These are phyloP conservation scores for Nyssa sinensis DNA, from an alignment of 148 eudicot genomes.

Conservation along the genomic window DNA sequence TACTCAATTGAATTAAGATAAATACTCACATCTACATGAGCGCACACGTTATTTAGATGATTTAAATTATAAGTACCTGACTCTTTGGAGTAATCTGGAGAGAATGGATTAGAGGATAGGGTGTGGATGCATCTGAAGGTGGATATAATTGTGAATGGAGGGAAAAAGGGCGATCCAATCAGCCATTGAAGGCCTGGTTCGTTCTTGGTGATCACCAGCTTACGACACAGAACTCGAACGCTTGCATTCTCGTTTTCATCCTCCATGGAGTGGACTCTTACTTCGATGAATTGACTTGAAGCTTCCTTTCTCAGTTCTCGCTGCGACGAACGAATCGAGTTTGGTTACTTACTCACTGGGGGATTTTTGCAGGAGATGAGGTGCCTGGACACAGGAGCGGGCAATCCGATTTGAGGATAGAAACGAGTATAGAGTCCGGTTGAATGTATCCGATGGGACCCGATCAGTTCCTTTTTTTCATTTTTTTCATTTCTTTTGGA, in stretches of 20 bases:
- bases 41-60: neutral
- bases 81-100: slow-evolving; percentile 45
- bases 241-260: slow-evolving; percentile 11
- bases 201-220: slow-evolving; percentile 26
- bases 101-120: slow-evolving; percentile 39
- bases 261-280: slow-evolving; percentile 19
- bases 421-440: too few relatives aligned
- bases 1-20: slow-evolving; percentile 3
- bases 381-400: neutral
- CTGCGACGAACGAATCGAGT: neutral
- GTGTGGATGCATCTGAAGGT: slow-evolving; percentile 75
- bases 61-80: slow-evolving; percentile 30
- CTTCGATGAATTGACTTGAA: neutral
- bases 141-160: slow-evolving; percentile 60
- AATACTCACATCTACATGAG: neutral
- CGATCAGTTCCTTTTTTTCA: too few relatives aligned
- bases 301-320: neutral
- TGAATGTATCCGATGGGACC: too few relatives aligned
- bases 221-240: slow-evolving; percentile 51
- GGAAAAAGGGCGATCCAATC: slow-evolving; percentile 72
- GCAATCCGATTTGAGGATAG: neutral
- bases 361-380: neutral
- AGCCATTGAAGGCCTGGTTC: slow-evolving; percentile 71
- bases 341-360: too few relatives aligned
- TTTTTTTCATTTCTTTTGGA: too few relatives aligned